These are phyloP conservation scores for Bryopsis sp. DNA, from an alignment of 139 green algal genomes.

Conservation along the genomic window DNA sequence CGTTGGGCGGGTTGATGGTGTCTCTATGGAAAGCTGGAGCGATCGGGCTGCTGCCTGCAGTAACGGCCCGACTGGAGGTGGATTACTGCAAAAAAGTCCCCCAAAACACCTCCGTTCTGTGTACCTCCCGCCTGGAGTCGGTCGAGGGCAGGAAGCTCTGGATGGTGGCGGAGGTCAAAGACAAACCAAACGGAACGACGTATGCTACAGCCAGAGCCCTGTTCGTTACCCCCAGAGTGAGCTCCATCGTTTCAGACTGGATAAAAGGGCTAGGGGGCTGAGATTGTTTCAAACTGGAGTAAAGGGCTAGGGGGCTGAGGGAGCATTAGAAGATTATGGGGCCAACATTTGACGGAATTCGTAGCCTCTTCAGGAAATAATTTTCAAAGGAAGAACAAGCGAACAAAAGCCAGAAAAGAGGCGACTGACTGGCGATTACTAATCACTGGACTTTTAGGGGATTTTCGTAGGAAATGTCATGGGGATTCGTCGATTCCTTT, in stretches of 20 bases:
- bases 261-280: neutral
- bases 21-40: conserved; percentile 29
- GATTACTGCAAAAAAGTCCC: conserved; percentile 45
- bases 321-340: neutral
- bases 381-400: neutral
- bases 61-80: conserved; percentile 57
- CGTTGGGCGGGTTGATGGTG: conserved; percentile 48
- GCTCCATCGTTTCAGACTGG: conserved; percentile 20
- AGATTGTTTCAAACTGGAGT: no score
- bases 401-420: neutral
- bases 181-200: conserved; percentile 30
- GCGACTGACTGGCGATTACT: neutral
- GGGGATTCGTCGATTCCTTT: no score
- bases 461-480: no score
- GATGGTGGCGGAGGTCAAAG: conserved; percentile 41
- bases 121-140: conserved; percentile 52
- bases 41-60: conserved; percentile 40
- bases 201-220: conserved; percentile 64
- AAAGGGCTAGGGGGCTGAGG: no score
- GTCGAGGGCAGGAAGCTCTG: conserved; percentile 65
- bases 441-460: neutral
- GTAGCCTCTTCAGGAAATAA: neutral
- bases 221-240: conserved; percentile 61
- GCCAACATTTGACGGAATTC: neutral
- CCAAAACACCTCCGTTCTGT: conserved; percentile 44